These are phyloP conservation scores for Citrullus mucosospermus DNA, from an alignment of 306 rosid species.

Conservation along the genomic window DNA sequence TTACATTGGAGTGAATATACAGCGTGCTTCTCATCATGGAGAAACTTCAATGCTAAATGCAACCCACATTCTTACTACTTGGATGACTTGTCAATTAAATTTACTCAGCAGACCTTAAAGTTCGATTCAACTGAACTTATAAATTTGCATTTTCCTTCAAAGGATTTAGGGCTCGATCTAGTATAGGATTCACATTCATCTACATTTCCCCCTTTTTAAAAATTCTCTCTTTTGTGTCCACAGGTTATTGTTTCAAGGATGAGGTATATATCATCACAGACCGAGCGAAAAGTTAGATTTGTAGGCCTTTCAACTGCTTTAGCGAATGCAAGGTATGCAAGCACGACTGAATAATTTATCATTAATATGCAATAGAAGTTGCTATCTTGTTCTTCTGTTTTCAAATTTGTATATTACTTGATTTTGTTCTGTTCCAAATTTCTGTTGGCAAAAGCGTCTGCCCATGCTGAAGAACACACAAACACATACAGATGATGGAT, in stretches of 20 bases:
- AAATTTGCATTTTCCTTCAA: background rate
- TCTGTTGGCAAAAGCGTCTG: background rate
- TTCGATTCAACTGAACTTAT: background rate
- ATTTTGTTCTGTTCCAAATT: background rate
- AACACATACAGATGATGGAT: background rate
- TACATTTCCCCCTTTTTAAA: background rate
- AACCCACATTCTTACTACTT: background rate
- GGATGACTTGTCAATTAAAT: background rate
- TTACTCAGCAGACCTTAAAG: background rate
- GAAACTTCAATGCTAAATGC: background rate
- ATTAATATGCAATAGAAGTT: background rate
- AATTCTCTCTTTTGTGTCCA: constrained; percentile 12
- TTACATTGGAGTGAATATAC: background rate
- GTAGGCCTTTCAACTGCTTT: constrained; percentile 93
- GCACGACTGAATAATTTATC: background rate
- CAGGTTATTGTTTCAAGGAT: constrained; percentile 97
- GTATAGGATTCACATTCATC: background rate
- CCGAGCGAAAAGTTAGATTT: constrained; percentile 81
- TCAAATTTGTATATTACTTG: background rate
- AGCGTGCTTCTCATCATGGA: background rate
- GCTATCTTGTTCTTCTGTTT: background rate
- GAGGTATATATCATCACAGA: constrained; percentile 97
- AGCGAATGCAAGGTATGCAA: constrained; percentile 87
- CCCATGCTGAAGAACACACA: background rate
- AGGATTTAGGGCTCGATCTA: background rate